Evolutionary conservation across 805 yeast genomes (phyloP).

Genomic region (Pichia scutulata): DNA sequence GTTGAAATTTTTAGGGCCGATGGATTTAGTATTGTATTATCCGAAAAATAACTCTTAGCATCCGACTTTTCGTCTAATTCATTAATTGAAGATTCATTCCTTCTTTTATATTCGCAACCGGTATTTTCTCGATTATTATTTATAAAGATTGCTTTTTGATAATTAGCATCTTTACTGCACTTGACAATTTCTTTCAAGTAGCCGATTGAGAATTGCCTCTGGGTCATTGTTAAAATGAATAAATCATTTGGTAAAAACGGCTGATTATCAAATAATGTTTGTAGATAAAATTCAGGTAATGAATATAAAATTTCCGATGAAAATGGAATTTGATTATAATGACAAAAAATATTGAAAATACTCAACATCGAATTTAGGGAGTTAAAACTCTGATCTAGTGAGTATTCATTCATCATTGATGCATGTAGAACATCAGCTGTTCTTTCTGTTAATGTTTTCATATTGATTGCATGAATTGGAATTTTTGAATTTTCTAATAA

Average conservation of each 20-base stretch:
- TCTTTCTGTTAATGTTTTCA: slow-evolving; percentile 56
- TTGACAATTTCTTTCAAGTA: slow-evolving; percentile 11
- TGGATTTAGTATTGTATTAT: slow-evolving; percentile 23
- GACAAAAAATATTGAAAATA: slow-evolving; percentile 27
- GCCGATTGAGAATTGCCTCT: slow-evolving; percentile 15
- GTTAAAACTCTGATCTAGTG: slow-evolving; percentile 17
- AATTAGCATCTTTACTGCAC: slow-evolving; percentile 9
- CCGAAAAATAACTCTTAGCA: slow-evolving; percentile 12
- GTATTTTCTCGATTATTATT: slow-evolving; percentile 20
- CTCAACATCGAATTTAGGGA: slow-evolving; percentile 32
- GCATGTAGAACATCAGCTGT: slow-evolving; percentile 66
- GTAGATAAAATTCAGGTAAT: slow-evolving; percentile 20
- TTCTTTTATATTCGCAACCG: background rate
- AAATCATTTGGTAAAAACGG: slow-evolving; percentile 16
- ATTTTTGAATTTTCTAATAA: slow-evolving; percentile 18
- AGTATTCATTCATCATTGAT: slow-evolving; percentile 30
- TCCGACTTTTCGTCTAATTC: background rate
- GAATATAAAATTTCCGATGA: slow-evolving; percentile 27
- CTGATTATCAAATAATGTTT: slow-evolving; percentile 19
- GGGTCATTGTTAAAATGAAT: slow-evolving; percentile 19
- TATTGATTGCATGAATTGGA: slow-evolving; percentile 43
- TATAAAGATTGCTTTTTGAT: slow-evolving; percentile 20
- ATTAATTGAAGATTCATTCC: background rate
- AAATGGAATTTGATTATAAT: slow-evolving; percentile 23
- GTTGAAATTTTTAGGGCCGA: slow-evolving; percentile 21